phyloP scores from a whole-genome alignment of 352 stramenopile genomes.

The Thalassiosira oceanica region DNA sequence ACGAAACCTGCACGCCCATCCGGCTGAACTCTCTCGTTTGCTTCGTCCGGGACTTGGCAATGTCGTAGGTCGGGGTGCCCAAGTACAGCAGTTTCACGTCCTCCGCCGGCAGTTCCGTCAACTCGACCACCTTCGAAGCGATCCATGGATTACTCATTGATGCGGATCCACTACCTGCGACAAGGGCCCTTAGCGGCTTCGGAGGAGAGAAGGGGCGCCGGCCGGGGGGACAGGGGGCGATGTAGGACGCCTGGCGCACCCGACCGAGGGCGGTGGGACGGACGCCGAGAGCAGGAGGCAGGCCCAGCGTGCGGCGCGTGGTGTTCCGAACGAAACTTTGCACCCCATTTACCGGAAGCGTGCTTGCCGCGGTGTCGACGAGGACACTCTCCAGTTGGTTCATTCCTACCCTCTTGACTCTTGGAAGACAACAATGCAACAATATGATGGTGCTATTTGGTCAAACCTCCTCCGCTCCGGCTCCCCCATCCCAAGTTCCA shows the following conservation, averaged over 20 bases:
- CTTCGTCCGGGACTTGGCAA: conserved; percentile 25
- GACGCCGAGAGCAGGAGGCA: not conserved
- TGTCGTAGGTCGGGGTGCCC: conserved; percentile 45
- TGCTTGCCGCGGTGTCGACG: not conserved
- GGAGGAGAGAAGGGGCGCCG: conserved; percentile 20
- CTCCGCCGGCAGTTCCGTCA: conserved; percentile 11
- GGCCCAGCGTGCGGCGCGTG: no score
- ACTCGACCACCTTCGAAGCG: conserved; percentile 33
- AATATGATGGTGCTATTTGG: no score
- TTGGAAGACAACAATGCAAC: no score
- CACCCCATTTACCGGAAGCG: no score
- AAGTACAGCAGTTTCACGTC: conserved; percentile 50
- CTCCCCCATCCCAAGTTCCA: no score
- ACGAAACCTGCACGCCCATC: conserved; percentile 26
- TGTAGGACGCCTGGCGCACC: not conserved
- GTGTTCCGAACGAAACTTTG: not conserved
- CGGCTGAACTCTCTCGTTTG: conserved; percentile 35
- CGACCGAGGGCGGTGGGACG: not conserved
- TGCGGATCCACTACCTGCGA: conserved; percentile 51
- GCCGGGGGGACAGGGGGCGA: conserved; percentile 26
- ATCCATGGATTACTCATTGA: conserved; percentile 47
- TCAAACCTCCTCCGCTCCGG: no score
- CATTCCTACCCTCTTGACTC: no score
- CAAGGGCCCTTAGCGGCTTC: conserved; percentile 35
- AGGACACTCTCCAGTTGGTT: no score